A percentile compares a stretch with the other conserved stretches of the same genome.
Evolutionary conservation across 23 red algal genomes (phyloP).

Genomic region (Chondrus crispus): DNA sequence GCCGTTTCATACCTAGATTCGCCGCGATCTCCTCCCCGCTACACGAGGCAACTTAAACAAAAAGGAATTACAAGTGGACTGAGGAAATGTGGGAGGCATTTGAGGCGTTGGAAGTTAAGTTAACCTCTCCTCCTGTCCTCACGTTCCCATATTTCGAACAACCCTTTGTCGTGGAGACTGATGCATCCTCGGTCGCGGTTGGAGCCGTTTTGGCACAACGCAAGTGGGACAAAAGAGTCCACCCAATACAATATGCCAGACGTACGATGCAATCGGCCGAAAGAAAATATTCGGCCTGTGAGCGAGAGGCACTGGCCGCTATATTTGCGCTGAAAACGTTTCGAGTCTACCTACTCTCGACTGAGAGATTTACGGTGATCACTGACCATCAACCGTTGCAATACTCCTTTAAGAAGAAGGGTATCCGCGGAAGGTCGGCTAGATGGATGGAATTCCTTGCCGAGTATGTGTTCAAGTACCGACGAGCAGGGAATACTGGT

Average conservation of each 20-base stretch:
- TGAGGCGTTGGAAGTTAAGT: background rate
- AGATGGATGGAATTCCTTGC: background rate
- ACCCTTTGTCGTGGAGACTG: background rate
- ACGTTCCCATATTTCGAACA: background rate
- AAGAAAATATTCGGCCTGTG: background rate
- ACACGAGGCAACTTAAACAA: background rate
- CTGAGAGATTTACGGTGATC: background rate
- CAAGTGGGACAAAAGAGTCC: background rate
- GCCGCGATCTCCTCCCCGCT: background rate
- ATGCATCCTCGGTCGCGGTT: background rate
- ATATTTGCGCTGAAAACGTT: background rate
- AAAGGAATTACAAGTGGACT: background rate
- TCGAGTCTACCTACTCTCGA: background rate
- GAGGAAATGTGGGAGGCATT: background rate
- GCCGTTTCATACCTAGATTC: background rate
- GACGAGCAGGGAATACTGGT: background rate
- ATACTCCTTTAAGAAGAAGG: background rate
- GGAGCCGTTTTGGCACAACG: background rate
- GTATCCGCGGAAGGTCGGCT: background rate
- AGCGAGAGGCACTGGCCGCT: background rate
- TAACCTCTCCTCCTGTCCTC: background rate
- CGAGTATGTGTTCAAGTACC: background rate
- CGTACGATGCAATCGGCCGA: background rate
- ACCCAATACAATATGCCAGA: background rate
- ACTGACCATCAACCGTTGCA: background rate